Base-by-base conservation (phyloP, 2,329 filamentous ascomycete genomes). In the Gaeumannomyces tritici region DNA sequence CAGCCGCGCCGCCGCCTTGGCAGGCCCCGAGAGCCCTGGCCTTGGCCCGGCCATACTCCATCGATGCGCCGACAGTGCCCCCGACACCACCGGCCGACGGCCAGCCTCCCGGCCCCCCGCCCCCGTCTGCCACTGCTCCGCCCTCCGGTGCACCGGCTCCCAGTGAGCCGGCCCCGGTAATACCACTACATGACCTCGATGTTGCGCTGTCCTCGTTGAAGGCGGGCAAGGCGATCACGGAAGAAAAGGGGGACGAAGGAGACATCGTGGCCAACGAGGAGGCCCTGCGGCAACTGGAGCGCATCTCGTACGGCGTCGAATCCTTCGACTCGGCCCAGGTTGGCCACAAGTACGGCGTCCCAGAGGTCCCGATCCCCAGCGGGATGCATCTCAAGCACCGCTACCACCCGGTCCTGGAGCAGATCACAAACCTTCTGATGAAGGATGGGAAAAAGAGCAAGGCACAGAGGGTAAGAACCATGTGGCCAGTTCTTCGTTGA, bases 401-500 rank as follows among this genome's bases (percentile, higher is more conserved):
- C 70, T 96, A 98, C 72, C 89, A 97, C 72, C 86, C 90, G 1
- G 82, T 97, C 9, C 80, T 98, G 59, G 80, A 89, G 67, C 95
- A 97, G 78, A 82, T 98, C 69, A 96, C 92, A 24, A 93, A 92
- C 73, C 80, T 96, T 68, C 76, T 99, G 66, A 99, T 98, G 93
- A 81, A 82, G 69, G 85, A 98, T 75, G 95, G 95, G 69, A 96
- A 97, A 80, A 85, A 96, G 73, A 89, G 89, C 71, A 83, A 85
- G 73, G 95, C 95, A n/a, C 91, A 99, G 75, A 86, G 87, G 79
- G 92, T 96, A 81, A 64, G 84, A 72, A 64, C 7, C 66, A 62
- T 21, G 18, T 60, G 12, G n/a, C n/a, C 59, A 59, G 21, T 24
- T 58, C 26, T 21, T 29, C 62, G 61, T 55, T 21, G 42, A 24